Evolutionary conservation across 202 grass and related monocot genomes (phyloP).

Genomic region (Setaria italica): DNA sequence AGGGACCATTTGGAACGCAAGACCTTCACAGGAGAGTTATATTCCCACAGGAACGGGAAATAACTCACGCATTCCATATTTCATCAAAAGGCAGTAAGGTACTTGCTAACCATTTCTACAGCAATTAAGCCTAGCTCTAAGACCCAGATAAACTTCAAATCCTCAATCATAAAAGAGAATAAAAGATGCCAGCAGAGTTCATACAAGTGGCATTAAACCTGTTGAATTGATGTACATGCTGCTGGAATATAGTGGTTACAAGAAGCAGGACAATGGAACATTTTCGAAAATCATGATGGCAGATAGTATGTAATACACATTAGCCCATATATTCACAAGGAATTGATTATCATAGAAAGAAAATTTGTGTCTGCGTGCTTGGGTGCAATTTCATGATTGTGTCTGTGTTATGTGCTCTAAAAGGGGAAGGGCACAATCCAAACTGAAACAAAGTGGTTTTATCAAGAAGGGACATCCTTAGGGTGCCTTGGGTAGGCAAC

Average conservation of each 20-base stretch:
- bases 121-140: constrained; percentile 12
- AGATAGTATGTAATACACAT: constrained; percentile 23
- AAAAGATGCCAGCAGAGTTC: neutral
- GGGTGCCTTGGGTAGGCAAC: constrained; percentile 1
- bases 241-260: constrained; percentile 10
- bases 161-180: constrained; percentile 10
- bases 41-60: neutral
- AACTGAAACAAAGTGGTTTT: neutral
- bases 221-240: constrained; percentile 2
- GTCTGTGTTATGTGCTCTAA: constrained; percentile 2
- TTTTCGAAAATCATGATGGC: neutral
- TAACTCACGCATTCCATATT: constrained; percentile 15
- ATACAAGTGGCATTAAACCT: constrained; percentile 1
- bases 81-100: constrained; percentile 14
- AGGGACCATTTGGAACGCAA: neutral
- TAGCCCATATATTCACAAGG: constrained; percentile 3
- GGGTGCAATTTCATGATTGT: constrained; percentile 18
- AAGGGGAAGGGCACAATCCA: neutral
- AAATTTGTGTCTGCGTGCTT: constrained; percentile 6
- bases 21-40: neutral
- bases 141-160: constrained; percentile 10
- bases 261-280: neutral
- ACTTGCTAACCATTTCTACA: constrained; percentile 9
- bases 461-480: neutral
- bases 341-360: constrained; percentile 33